Base-by-base conservation (phyloP, 805 yeast species). In the Debaryomyces castellii region DNA sequence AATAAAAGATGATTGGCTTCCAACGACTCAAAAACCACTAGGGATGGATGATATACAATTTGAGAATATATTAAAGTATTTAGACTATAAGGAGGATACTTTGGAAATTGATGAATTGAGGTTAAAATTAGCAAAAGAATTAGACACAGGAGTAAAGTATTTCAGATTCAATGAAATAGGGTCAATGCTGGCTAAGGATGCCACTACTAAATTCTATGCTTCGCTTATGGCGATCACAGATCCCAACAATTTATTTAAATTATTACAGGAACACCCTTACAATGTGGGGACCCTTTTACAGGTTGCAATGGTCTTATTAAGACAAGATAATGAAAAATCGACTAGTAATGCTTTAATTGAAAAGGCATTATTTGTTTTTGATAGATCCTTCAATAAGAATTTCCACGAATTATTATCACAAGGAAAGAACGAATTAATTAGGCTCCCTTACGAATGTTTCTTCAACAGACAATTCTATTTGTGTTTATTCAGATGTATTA, bases 1-100 rank as follows among this genome's bases (percentile, higher is more conserved):
- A 55, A 81, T 89, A 38, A 78, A 86, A 58, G 90, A 86, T 48
- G 91, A 87, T 58, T 88, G 91, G 88, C 58, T 87, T 6, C 96
- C 96, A 1, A 80, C 88, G 0, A 66, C 76, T 22, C 73, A 75
- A 45, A 84, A 82, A 49, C 85, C 85, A 11, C 55, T 87, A 33
- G 55, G 63, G 0, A 81, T 86, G 88, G 82, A 79, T 11, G 82
- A 81, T 53, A 50, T 85, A 9, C 60, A 58, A 0, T 47, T 49
- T 0, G 64, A 60, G 1, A 79, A 79, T 11, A 50, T 78, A 2
- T 53, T 73, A 51, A 62, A 55, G 49, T 60, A 51, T 35, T 54
- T 59, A 28, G 60, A 59, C 18, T 70, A 68, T 47, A 71, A 68
- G 44, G 74, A 71, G 43, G 68, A 64, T 14, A 52, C 51, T 5